Base-by-base conservation (phyloP, 2,329 filamentous ascomycete genomes). In the Macrophomina phaseolina region DNA sequence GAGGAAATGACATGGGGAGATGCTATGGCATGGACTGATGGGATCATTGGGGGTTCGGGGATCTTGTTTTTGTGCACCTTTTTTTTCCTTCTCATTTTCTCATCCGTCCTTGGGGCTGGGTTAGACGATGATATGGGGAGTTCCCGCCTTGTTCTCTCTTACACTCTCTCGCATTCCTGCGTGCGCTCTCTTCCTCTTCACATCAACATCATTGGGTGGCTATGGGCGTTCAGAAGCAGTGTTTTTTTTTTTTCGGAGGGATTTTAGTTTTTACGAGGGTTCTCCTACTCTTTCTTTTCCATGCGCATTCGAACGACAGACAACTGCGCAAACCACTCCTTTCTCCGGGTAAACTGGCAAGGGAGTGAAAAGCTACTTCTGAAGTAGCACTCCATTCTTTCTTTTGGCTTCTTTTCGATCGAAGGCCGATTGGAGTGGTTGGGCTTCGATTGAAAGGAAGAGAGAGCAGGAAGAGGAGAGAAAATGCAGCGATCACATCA, bases 21-120 rank as follows among this genome's bases (percentile, higher is more conserved):
- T 14, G 11, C 16, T 16, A 45, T 45, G 42, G 65, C 64, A 60
- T 65, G 67, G 66, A 64, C 67, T 69, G 69, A 69, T 68, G 66
- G 64, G 69, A 34, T 34, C 23, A 36, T 53, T 14, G 30, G 61
- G 36, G 36, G 23, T 64, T 30, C 16, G 9, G 56, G 56, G 30
- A 28, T 60, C 38, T 63, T 51, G 5, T 52, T 64, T 52, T 18
- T 23, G 16, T 52, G 32, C 46, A n/a, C 38, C 30, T 14, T 18
- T 64, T 34, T 52, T 42, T 34, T 28, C 30, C 48, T 23, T 34
- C 40, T 23, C 45, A 30, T 46, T 48, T 38, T 49, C 61, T 53
- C 56, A 46, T 60, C 56, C 40, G 40, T 36, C 16, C 28, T 14
- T 48, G 56, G 40, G 40, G 16, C 40, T 40, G 56, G 56, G 12